phyloP scores from a whole-genome alignment of 1,139 yeast genomes.

The Candida dubliniensis region DNA sequence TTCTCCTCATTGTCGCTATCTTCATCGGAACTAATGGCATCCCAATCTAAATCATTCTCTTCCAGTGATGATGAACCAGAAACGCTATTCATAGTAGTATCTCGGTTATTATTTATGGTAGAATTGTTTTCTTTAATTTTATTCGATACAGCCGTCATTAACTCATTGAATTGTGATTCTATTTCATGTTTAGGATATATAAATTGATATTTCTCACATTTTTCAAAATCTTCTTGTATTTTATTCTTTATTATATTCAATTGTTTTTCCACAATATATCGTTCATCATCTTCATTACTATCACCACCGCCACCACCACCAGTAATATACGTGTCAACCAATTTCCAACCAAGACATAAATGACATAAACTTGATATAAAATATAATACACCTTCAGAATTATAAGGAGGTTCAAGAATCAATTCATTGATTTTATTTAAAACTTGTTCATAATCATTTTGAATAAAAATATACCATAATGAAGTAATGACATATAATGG shows the following conservation, averaged over 20 bases:
- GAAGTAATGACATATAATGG: conserved; percentile 39
- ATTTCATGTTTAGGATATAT: conserved; percentile 27
- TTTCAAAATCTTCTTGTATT: conserved; percentile 24
- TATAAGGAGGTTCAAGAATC: conserved; percentile 46
- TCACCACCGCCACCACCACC: conserved; percentile 6
- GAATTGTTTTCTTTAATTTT: neutral
- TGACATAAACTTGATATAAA: conserved; percentile 33
- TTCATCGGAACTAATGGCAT: conserved; percentile 9
- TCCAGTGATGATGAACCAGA: neutral
- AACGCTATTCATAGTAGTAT: neutral
- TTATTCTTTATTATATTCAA: conserved; percentile 17
- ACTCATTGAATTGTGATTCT: conserved; percentile 15
- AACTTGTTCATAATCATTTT: conserved; percentile 26
- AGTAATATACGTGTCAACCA: conserved; percentile 13
- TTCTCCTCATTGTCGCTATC: conserved; percentile 1
- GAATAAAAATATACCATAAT: conserved; percentile 36
- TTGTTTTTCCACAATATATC: conserved; percentile 7
- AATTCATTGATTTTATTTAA: conserved; percentile 38
- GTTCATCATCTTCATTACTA: conserved; percentile 5
- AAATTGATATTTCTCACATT: conserved; percentile 32
- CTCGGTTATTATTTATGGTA: neutral
- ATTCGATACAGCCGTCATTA: neutral
- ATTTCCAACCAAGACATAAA: conserved; percentile 19
- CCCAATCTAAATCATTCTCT: conserved; percentile 9
- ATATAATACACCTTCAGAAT: conserved; percentile 42